Conservation (phyloP, 352 stramenopile species). For the Pythium aristosporum region DNA sequence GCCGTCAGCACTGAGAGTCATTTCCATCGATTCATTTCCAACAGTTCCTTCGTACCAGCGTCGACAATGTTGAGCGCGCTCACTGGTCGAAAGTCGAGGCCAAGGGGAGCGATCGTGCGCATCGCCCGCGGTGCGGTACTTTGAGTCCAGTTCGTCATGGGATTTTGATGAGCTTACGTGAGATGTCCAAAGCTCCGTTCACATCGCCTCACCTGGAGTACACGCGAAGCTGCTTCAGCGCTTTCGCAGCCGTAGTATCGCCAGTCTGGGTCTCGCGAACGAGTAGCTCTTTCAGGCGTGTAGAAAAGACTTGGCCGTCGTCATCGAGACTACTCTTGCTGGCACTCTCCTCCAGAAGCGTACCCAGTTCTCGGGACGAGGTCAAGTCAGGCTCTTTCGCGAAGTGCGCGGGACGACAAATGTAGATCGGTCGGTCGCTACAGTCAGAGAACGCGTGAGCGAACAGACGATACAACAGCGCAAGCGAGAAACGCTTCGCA, state of each 20-base stretch:
- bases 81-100: conserved; percentile 40
- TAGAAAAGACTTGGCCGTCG: conserved; percentile 28
- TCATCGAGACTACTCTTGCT: conserved; percentile 19
- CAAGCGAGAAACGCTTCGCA: conserved; percentile 20
- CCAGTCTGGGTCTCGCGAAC: conserved; percentile 16
- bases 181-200: background rate
- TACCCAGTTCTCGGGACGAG: conserved; percentile 23
- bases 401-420: conserved; percentile 40
- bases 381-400: conserved; percentile 30
- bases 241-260: background rate
- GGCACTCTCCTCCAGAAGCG: conserved; percentile 10
- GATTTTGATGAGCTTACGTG: background rate
- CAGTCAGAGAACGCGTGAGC: background rate
- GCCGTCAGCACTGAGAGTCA: background rate
- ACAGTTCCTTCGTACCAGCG: conserved; percentile 23
- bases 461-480: no score
- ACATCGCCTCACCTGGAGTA: conserved; percentile 33
- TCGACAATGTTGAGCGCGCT: conserved; percentile 47
- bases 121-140: conserved; percentile 41
- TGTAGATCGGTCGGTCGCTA: conserved; percentile 40
- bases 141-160: background rate
- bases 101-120: conserved; percentile 40
- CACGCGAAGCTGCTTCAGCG: conserved; percentile 33
- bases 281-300: conserved; percentile 29
- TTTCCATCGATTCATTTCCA: background rate